These are phyloP conservation scores for Talaromyces trachyspermus DNA, from an alignment of 495 filamentous ascomycete genomes.

Conservation along the genomic window DNA sequence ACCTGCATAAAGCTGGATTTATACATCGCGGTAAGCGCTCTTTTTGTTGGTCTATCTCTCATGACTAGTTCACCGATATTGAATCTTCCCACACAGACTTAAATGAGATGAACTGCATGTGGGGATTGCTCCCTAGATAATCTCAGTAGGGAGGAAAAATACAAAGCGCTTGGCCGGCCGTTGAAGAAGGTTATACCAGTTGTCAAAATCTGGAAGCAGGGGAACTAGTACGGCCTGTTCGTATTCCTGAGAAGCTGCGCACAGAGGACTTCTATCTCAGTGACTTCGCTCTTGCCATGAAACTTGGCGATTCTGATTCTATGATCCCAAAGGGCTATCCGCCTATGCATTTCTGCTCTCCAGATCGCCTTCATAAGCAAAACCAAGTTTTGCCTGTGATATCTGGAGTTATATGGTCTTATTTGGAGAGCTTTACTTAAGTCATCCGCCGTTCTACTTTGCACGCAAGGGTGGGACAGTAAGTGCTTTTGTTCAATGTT, in stretches of 20 bases:
- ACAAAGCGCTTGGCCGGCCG: conserved; percentile 19
- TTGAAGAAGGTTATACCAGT: conserved; percentile 15
- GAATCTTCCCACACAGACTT: conserved; percentile 16
- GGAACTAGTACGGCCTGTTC: conserved; percentile 16
- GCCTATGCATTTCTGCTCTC: conserved; percentile 18
- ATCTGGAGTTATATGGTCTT: conserved; percentile 30
- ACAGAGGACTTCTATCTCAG: conserved; percentile 46
- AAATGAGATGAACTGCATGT: conserved; percentile 18
- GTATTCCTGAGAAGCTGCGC: conserved; percentile 13
- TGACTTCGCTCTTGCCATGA: conserved; percentile 42
- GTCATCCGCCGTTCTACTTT: conserved; percentile 2
- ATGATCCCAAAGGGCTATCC: conserved; percentile 13
- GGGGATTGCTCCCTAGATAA: conserved; percentile 17
- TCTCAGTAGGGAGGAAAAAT: conserved; percentile 17
- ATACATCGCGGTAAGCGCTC: conserved; percentile 21
- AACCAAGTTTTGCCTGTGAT: conserved; percentile 25
- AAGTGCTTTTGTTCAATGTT: conserved; percentile 2
- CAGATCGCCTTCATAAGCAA: conserved; percentile 20
- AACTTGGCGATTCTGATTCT: conserved; percentile 15
- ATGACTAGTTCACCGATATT: too few species aligned
- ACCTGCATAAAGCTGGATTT: conserved; percentile 20
- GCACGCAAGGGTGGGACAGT: conserved; percentile 7
- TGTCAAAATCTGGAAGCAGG: conserved; percentile 11
- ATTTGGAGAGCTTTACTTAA: conserved; percentile 21
- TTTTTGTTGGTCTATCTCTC: conserved; percentile 1